Conservation (phyloP, 1,139 yeast genomes). For the Candida sp. region DNA sequence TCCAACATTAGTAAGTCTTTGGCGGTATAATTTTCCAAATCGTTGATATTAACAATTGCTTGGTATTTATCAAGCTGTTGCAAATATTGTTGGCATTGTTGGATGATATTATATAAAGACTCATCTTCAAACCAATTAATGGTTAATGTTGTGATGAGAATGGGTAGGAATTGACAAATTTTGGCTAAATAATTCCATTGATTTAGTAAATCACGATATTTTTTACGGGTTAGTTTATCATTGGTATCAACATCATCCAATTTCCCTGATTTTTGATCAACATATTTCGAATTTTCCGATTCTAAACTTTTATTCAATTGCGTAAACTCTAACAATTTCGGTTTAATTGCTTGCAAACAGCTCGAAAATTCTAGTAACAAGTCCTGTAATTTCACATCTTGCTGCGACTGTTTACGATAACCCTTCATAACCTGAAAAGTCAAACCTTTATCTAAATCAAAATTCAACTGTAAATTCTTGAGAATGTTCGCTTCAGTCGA, state of each 20-base stretch:
- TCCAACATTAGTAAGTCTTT: constrained; percentile 5
- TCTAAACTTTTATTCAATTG: constrained; percentile 13
- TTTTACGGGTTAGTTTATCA: constrained; percentile 4
- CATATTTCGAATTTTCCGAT: constrained; percentile 8
- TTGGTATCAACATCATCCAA: constrained; percentile 6
- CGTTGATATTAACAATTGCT: constrained; percentile 10
- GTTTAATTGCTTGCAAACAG: constrained; percentile 7
- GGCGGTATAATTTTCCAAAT: constrained; percentile 2
- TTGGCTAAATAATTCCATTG: constrained; percentile 23
- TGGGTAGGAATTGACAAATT: constrained; percentile 28
- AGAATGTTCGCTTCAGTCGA: constrained; percentile 26
- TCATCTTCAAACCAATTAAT: constrained; percentile 34
- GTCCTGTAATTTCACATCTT: constrained; percentile 2
- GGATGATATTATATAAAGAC: constrained; percentile 20
- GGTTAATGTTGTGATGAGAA: constrained; percentile 29
- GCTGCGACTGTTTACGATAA: constrained; percentile 9
- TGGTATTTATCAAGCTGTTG: constrained; percentile 14
- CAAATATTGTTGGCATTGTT: constrained; percentile 22
- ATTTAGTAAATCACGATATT: constrained; percentile 13
- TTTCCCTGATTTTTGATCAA: constrained; percentile 7
- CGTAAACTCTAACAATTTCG: constrained; percentile 13
- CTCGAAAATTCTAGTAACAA: constrained; percentile 3
- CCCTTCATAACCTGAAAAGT: constrained; percentile 11
- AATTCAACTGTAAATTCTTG: constrained; percentile 15
- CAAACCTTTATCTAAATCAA: constrained; percentile 9